Evolutionary conservation across 805 yeast species (phyloP).

Genomic region (Yamadazyma phyllophila): DNA sequence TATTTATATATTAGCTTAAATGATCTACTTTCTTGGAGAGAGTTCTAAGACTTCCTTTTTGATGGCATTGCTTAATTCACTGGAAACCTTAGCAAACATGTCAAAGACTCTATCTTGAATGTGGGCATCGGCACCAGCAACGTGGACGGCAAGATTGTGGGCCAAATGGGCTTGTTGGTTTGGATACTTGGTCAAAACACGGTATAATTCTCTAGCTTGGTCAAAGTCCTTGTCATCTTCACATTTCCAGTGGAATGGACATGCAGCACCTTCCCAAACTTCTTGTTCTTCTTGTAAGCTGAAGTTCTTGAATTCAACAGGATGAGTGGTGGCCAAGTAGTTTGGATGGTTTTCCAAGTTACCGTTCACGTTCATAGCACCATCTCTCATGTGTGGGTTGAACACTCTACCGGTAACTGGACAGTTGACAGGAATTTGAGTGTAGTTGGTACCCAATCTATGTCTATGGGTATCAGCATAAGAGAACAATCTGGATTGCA

Average conservation of each 20-base stretch:
- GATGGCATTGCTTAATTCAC: constrained; percentile 64
- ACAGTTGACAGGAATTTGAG: constrained; percentile 86
- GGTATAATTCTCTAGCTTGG: constrained; percentile 77
- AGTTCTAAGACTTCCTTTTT: constrained; percentile 57
- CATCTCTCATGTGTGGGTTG: constrained; percentile 77
- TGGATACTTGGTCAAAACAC: constrained; percentile 69
- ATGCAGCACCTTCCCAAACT: constrained; percentile 77
- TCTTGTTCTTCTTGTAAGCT: constrained; percentile 66
- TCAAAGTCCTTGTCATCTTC: constrained; percentile 64
- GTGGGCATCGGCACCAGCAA: constrained; percentile 60
- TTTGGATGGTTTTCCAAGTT: constrained; percentile 77
- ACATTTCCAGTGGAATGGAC: constrained; percentile 82
- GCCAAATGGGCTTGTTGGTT: constrained; percentile 83
- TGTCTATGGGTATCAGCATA: constrained; percentile 75
- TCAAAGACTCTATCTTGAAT: constrained; percentile 78
- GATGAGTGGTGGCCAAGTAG: constrained; percentile 59
- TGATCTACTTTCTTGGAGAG: constrained; percentile 42
- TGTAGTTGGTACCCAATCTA: constrained; percentile 71
- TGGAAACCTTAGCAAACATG: constrained; percentile 71
- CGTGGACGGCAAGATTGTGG: constrained; percentile 79
- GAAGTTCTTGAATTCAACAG: constrained; percentile 44
- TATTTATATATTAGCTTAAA: constrained; percentile 8
- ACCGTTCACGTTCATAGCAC: constrained; percentile 57
- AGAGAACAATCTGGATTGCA: constrained; percentile 73
- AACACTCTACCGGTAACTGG: constrained; percentile 50